A percentile compares a stretch with the other conserved stretches of the same genome.
Conservation (phyloP, 768 basidiomycete species). For the Suillus americanus region DNA sequence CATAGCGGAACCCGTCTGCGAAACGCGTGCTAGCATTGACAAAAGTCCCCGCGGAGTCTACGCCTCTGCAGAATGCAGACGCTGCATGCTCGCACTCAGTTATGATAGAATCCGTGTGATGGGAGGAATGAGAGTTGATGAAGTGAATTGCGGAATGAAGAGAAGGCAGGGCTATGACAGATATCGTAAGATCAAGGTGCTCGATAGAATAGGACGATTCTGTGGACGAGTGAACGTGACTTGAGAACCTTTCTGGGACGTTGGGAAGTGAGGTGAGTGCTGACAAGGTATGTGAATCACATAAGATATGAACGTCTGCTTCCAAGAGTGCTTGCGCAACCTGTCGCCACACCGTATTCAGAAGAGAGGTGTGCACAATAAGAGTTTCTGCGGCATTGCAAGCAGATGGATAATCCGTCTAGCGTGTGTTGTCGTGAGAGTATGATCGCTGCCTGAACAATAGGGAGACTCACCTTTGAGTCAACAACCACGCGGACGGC, state of each 20-base stretch:
- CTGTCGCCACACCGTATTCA: conserved; percentile 76
- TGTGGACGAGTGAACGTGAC: conserved; percentile 52
- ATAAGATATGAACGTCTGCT: conserved; percentile 73
- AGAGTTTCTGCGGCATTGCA: conserved; percentile 94
- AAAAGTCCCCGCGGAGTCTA: conserved; percentile 91
- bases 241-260: conserved; percentile 36
- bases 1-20: conserved; percentile 94
- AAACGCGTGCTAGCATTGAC: conserved; percentile 96
- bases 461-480: conserved; percentile 67
- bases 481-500: conserved; percentile 83
- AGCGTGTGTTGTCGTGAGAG: conserved; percentile 10
- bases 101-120: conserved; percentile 93
- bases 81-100: conserved; percentile 72
- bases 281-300: conserved; percentile 65
- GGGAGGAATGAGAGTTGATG: conserved; percentile 92
- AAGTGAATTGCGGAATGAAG: conserved; percentile 75
- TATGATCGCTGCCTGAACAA: not conserved
- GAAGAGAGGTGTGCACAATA: conserved; percentile 73
- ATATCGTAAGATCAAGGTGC: conserved; percentile 82
- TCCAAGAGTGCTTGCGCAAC: conserved; percentile 73
- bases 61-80: conserved; percentile 77
- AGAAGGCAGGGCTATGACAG: conserved; percentile 74
- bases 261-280: conserved; percentile 46
- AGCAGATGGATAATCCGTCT: conserved; percentile 94
- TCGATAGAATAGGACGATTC: conserved; percentile 80